Percentiles rank a stretch among this genome's conserved stretches.
Conservation (phyloP, 148 eudicot species). For the Dianthus caryophyllus region DNA sequence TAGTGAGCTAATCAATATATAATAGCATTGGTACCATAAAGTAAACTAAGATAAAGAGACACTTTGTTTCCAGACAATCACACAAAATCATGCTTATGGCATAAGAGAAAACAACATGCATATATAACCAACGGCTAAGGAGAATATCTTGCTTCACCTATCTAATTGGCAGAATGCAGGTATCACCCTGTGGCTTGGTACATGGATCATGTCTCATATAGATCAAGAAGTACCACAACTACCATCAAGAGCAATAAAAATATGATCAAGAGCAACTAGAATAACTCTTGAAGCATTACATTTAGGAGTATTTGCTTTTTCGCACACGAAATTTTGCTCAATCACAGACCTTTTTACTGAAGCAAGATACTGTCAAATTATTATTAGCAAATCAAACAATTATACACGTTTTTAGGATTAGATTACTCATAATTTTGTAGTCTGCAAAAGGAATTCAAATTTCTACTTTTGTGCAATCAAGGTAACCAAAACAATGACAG, state of each 20-base stretch:
- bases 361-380: too few relatives aligned
- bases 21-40: not conserved
- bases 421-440: too few relatives aligned
- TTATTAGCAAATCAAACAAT: too few relatives aligned
- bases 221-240: not conserved
- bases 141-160: slow-evolving; percentile 4
- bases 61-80: not conserved
- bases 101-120: not conserved
- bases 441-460: too few relatives aligned
- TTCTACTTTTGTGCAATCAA: too few relatives aligned
- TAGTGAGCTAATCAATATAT: not conserved
- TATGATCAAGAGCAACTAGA: slow-evolving; percentile 1
- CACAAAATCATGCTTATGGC: not conserved
- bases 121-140: not conserved
- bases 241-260: slow-evolving; percentile 1
- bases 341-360: too few relatives aligned
- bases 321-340: too few relatives aligned
- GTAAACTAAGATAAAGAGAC: too few relatives aligned
- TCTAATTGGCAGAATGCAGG: not conserved
- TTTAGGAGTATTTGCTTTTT: too few relatives aligned
- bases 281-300: not conserved
- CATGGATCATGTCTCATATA: not conserved
- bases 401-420: too few relatives aligned
- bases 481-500: too few relatives aligned
- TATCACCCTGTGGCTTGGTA: not conserved